Evolutionary conservation across 768 basidiomycete genomes (phyloP).

Genomic region (Hericium erinaceus): DNA sequence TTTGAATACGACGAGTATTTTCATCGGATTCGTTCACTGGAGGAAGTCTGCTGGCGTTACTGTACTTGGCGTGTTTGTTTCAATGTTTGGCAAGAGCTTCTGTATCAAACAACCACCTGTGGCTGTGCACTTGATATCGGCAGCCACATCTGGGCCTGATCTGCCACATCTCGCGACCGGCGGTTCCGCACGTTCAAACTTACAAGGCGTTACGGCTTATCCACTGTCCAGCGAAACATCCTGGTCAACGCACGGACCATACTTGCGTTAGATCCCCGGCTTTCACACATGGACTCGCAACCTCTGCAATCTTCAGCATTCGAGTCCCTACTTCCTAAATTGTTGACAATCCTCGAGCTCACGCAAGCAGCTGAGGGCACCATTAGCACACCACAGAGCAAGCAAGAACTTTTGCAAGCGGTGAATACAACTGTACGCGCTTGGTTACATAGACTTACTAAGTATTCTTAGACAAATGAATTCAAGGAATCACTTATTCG

Average conservation of each 20-base stretch:
- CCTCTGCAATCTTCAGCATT: conserved; percentile 28
- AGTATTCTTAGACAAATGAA: conserved; percentile 53
- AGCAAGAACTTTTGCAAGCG: conserved; percentile 58
- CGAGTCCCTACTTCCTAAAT: conserved; percentile 48
- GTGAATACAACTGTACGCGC: conserved; percentile 27
- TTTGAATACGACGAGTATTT: neutral
- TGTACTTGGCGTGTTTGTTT: neutral
- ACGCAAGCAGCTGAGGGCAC: conserved; percentile 49
- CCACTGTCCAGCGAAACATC: neutral
- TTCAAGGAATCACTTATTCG: conserved; percentile 49
- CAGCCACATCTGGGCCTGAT: neutral
- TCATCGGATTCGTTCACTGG: neutral
- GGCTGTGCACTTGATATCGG: neutral
- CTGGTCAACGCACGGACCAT: no score
- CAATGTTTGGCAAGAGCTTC: neutral
- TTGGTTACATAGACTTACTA: neutral
- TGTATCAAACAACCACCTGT: neutral
- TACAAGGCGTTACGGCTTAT: neutral
- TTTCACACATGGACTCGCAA: neutral
- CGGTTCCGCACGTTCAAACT: neutral
- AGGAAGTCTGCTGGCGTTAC: neutral
- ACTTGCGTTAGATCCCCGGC: no score
- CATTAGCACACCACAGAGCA: conserved; percentile 41
- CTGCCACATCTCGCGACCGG: neutral
- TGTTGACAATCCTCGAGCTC: conserved; percentile 50